A percentile compares a stretch with the other conserved stretches of the same genome.
phyloP scores from a whole-genome alignment of 2,329 filamentous ascomycete genomes.

The Periconia sp. region DNA sequence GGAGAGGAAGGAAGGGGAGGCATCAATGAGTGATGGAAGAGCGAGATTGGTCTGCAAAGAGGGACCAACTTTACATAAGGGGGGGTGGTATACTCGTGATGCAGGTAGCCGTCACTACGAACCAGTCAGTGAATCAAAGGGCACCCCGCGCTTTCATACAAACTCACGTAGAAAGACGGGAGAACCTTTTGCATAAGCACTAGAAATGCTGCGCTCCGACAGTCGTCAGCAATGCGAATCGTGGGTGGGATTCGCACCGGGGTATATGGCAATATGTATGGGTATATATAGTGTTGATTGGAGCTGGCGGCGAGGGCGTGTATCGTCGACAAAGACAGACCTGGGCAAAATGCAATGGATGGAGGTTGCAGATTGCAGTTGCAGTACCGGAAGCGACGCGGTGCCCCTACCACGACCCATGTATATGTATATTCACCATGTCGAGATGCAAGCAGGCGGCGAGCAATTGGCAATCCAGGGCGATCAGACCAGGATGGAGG shows the following conservation, averaged over 20 bases:
- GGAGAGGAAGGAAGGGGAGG: slow-evolving; percentile 31
- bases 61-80: slow-evolving; percentile 27
- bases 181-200: slow-evolving; percentile 40
- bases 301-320: slow-evolving; percentile 19
- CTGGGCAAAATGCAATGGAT: not conserved
- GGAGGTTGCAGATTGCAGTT: no score
- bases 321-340: slow-evolving; percentile 8
- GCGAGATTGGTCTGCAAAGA: slow-evolving; percentile 10
- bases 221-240: slow-evolving; percentile 28
- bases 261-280: slow-evolving; percentile 29
- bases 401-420: no score
- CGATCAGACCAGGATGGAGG: not conserved
- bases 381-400: no score
- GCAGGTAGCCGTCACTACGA: slow-evolving; percentile 30
- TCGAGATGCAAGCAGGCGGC: no score
- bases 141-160: slow-evolving; percentile 34
- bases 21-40: slow-evolving; percentile 24
- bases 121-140: slow-evolving; percentile 30
- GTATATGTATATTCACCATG: no score
- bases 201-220: slow-evolving; percentile 28
- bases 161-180: slow-evolving; percentile 34
- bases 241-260: slow-evolving; percentile 33
- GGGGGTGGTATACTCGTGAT: slow-evolving; percentile 14
- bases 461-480: no score
- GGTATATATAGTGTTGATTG: not conserved